Conservation (phyloP, 225 moss, liverwort and hornwort genomes). For the Physcomitrellopsis africana region DNA sequence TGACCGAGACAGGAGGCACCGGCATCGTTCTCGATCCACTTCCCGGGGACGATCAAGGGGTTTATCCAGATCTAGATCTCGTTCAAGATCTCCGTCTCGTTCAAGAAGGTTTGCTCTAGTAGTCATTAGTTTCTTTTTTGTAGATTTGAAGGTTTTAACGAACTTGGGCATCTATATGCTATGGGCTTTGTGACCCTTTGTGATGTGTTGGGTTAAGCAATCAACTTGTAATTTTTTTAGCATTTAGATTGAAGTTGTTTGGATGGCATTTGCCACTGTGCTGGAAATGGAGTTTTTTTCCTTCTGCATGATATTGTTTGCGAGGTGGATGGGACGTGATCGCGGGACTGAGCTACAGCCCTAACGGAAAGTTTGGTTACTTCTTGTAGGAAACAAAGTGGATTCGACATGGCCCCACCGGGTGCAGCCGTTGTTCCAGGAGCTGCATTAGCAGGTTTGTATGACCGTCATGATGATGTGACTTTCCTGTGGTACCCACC, state of each 20-base stretch:
- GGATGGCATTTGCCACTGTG: not conserved
- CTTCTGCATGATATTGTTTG: not conserved
- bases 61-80: conserved; percentile 68
- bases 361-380: not conserved
- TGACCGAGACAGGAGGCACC: conserved; percentile 76
- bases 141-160: not conserved
- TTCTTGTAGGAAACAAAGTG: conserved; percentile 79
- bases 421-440: conserved; percentile 81
- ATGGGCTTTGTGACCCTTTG: not conserved
- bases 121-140: not conserved
- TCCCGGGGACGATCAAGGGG: conserved; percentile 67
- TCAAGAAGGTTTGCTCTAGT: conserved; percentile 58
- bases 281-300: conserved; percentile 3
- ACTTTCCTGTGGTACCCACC: conserved; percentile 2
- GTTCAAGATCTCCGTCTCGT: conserved; percentile 72
- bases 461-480: conserved; percentile 14
- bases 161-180: not conserved
- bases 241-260: conserved; percentile 15
- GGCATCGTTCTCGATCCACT: conserved; percentile 75
- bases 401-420: conserved; percentile 91
- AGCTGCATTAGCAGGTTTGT: conserved; percentile 79
- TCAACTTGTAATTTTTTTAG: not conserved
- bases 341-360: not conserved
- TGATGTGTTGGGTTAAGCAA: conserved; percentile 5
- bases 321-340: not conserved